Conservation (phyloP, 257 asterid species). For the Ocimum tenuiflorum region DNA sequence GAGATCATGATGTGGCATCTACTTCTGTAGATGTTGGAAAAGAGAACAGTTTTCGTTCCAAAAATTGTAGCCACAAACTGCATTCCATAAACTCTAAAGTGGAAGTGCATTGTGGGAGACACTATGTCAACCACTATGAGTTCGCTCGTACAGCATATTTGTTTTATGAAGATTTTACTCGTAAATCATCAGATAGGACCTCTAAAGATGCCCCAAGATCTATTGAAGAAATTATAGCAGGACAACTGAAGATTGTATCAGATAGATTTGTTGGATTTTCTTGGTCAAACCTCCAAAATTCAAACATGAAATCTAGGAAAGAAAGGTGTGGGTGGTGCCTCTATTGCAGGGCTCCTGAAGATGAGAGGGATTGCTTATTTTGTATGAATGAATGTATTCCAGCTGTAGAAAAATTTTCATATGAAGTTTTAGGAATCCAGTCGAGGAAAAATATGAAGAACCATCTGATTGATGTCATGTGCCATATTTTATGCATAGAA, state of each 20-base stretch:
- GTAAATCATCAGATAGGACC: conserved; percentile 44
- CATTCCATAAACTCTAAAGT: conserved; percentile 16
- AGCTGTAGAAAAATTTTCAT: conserved; percentile 41
- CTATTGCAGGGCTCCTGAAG: conserved; percentile 63
- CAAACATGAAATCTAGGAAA: conserved; percentile 36
- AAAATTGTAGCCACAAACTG: conserved; percentile 18
- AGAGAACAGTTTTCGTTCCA: conserved; percentile 25
- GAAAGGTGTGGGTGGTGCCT: conserved; percentile 97
- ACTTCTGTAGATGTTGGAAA: conserved; percentile 23
- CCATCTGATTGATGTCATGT: conserved; percentile 70
- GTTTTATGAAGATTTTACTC: conserved; percentile 41
- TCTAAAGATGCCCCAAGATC: conserved; percentile 42
- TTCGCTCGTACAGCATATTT: conserved; percentile 65
- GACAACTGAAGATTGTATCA: conserved; percentile 64
- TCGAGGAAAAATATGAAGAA: conserved; percentile 36
- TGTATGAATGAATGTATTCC: conserved; percentile 41
- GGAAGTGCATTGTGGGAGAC: conserved; percentile 22
- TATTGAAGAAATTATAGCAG: conserved; percentile 49
- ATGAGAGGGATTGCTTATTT: conserved; percentile 67
- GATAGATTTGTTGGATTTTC: conserved; percentile 48
- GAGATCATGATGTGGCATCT: conserved; percentile 21
- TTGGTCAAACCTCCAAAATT: conserved; percentile 53
- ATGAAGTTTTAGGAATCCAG: conserved; percentile 46
- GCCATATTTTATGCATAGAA: conserved; percentile 65
- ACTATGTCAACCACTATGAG: conserved; percentile 60